A percentile compares a stretch with the other conserved stretches of the same genome.
These are phyloP conservation scores for Cladophialophora bantiana DNA, from an alignment of 2,329 filamentous ascomycete species.

Conservation along the genomic window DNA sequence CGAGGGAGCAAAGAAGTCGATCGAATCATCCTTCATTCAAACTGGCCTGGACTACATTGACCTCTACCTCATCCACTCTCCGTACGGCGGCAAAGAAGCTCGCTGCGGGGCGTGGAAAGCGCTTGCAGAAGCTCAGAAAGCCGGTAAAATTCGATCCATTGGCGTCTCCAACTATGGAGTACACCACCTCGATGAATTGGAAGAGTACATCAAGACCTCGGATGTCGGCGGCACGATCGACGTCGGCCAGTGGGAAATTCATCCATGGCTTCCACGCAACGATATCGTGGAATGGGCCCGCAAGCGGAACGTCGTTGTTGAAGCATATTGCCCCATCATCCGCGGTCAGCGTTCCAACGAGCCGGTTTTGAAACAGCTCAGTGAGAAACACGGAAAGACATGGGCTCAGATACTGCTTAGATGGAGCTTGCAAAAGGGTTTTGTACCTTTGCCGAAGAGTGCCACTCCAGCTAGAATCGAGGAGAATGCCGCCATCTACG, in stretches of 20 bases:
- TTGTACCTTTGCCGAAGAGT: conserved; percentile 69
- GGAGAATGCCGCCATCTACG: conserved; percentile 66
- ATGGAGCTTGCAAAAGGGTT: conserved; percentile 69
- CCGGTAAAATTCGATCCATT: conserved; percentile 60
- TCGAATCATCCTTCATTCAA: conserved; percentile 37
- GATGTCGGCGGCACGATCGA: conserved; percentile 75
- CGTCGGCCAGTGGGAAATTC: conserved; percentile 87
- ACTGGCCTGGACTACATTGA: conserved; percentile 51
- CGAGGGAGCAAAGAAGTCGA: conserved; percentile 62
- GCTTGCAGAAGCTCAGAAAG: conserved; percentile 60
- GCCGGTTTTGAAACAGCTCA: conserved; percentile 58
- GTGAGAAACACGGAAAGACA: conserved; percentile 65
- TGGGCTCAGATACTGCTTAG: conserved; percentile 65
- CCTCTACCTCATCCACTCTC: conserved; percentile 58
- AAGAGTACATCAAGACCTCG: conserved; percentile 62
- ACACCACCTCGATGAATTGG: conserved; percentile 62
- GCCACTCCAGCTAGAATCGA: conserved; percentile 66
- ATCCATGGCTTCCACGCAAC: conserved; percentile 82
- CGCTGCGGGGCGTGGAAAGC: conserved; percentile 62
- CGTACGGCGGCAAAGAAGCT: conserved; percentile 59
- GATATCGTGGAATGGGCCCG: conserved; percentile 82
- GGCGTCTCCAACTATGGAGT: conserved; percentile 64
- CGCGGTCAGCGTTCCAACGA: conserved; percentile 59
- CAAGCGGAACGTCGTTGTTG: conserved; percentile 66
- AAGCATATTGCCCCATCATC: conserved; percentile 61